These are phyloP conservation scores for Solioccasus polychromus DNA, from an alignment of 768 basidiomycete genomes.

Conservation along the genomic window DNA sequence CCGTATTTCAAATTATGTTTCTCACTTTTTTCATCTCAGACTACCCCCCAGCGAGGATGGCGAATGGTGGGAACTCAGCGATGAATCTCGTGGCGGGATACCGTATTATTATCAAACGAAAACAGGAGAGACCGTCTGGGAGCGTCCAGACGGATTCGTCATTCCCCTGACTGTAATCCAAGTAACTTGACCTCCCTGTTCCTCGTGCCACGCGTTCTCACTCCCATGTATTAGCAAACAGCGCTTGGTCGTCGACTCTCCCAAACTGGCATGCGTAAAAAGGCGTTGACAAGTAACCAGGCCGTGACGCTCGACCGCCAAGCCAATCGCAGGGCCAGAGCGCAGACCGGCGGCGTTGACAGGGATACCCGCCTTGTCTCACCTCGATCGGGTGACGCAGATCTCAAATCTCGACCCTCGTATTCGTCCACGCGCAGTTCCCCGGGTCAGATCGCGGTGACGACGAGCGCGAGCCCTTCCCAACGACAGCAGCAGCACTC, in stretches of 20 bases:
- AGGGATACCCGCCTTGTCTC: slow-evolving; percentile 32
- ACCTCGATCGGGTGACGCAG: slow-evolving; percentile 24
- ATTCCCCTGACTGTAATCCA: slow-evolving; percentile 90
- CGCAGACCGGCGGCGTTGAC: slow-evolving; percentile 34
- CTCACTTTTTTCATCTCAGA: slow-evolving; percentile 37
- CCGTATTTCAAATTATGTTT: slow-evolving; percentile 16
- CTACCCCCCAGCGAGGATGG: slow-evolving; percentile 81
- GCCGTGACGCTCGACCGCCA: slow-evolving; percentile 26
- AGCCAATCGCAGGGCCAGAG: slow-evolving; percentile 36
- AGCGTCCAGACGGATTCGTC: slow-evolving; percentile 83
- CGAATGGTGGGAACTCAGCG: slow-evolving; percentile 95
- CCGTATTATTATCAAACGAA: slow-evolving; percentile 96
- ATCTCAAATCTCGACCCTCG: slow-evolving; percentile 30
- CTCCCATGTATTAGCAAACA: slow-evolving; percentile 50
- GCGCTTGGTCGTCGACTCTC: slow-evolving; percentile 71
- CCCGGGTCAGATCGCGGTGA: slow-evolving; percentile 28
- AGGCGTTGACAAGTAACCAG: slow-evolving; percentile 10
- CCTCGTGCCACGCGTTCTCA: slow-evolving; percentile 4
- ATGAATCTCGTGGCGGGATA: slow-evolving; percentile 78
- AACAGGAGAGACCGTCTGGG: slow-evolving; percentile 90
- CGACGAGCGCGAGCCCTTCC: slow-evolving; percentile 21
- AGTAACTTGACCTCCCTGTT: slow-evolving; percentile 39
- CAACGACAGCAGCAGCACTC: slow-evolving; percentile 26
- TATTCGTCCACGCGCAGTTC: slow-evolving; percentile 33
- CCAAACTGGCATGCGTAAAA: slow-evolving; percentile 41